Base-by-base conservation (phyloP, 768 basidiomycete species). In the Pisolithus sp. region DNA sequence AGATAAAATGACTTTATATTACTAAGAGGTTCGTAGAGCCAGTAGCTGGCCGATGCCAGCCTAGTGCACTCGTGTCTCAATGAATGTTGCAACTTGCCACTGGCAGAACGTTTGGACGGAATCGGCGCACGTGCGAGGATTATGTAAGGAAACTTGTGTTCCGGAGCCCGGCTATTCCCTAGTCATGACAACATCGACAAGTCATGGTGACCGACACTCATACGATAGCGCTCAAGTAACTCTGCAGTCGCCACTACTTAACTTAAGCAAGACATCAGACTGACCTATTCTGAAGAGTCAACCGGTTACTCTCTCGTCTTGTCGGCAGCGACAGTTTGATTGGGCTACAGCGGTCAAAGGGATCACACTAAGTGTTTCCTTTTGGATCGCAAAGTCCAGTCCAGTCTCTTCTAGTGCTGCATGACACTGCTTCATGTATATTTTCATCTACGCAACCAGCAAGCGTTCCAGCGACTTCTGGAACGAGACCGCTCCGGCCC, bases 401-500 rank as follows among this genome's bases (percentile, higher is more conserved):
- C 46, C 23, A 30, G 21, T 21, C 28, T 18, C 23, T 7, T 12
- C 23, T 50, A 52, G 53, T 49, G 52, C 58, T 83, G 80, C 66
- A 89, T 88, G 86, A 88, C 76, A 76, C 76, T 80, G 71, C 85
- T 90, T 71, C 89, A 89, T 86, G 82, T 76, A 53, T 78, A 81
- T 68, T 86, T 87, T 63, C 66, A 74, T 65, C 78, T 82, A 62
- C 76, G 82, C 62, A 80, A 86, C 67, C 80, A 85, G 68, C 81
- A 82, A 68, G 84, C 79, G 47, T 91, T 91, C 67, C 85, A 85
- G 63, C 83, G 82, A 58, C 74, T 86, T 62, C 80, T 91, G 61
- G 81, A 86, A 59, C 72, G 68, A 56, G 64, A 62, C 59, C 59
- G 61, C 55, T 73, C 77, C 47, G 67, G 67, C 38, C 66, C 67